These are phyloP conservation scores for Chiua virens DNA, from an alignment of 768 basidiomycete genomes.

Conservation along the genomic window DNA sequence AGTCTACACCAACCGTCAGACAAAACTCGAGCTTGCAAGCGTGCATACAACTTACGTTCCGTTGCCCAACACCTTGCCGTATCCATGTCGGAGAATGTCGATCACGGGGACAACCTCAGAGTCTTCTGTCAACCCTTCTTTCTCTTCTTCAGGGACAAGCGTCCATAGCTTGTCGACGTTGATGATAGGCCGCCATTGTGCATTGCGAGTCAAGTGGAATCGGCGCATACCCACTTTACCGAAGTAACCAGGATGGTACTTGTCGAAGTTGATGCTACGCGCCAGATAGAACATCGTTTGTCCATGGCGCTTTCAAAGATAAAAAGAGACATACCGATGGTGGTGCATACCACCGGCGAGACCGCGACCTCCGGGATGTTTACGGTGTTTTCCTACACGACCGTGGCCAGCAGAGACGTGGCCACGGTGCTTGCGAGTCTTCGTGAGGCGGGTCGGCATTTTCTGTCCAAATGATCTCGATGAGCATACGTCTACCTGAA, in stretches of 20 bases:
- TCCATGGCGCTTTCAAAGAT: background rate
- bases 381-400: constrained; percentile 99
- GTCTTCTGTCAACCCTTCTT: constrained; percentile 66
- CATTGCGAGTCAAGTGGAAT: constrained; percentile 93
- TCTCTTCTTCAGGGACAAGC: constrained; percentile 84
- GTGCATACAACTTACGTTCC: constrained; percentile 60
- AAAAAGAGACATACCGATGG: constrained; percentile 71
- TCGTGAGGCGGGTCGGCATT: constrained; percentile 96
- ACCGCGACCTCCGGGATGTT: constrained; percentile 99
- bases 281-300: background rate
- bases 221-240: constrained; percentile 99
- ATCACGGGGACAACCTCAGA: constrained; percentile 94
- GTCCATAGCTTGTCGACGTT: constrained; percentile 98
- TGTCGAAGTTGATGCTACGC: constrained; percentile 90
- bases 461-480: constrained; percentile 33
- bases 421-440: constrained; percentile 99
- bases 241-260: constrained; percentile 99
- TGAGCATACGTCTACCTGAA: constrained; percentile 17
- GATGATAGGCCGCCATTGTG: constrained; percentile 92
- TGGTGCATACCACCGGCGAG: constrained; percentile 99
- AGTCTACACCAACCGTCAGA: constrained; percentile 46
- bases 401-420: constrained; percentile 99
- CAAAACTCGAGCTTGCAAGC: background rate
- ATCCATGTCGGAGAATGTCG: constrained; percentile 80
- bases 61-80: constrained; percentile 94